Percentiles rank a stretch among this genome's conserved stretches.
These are phyloP conservation scores for Aquilaria malaccensis DNA, from an alignment of 345 rosid species.

Conservation along the genomic window DNA sequence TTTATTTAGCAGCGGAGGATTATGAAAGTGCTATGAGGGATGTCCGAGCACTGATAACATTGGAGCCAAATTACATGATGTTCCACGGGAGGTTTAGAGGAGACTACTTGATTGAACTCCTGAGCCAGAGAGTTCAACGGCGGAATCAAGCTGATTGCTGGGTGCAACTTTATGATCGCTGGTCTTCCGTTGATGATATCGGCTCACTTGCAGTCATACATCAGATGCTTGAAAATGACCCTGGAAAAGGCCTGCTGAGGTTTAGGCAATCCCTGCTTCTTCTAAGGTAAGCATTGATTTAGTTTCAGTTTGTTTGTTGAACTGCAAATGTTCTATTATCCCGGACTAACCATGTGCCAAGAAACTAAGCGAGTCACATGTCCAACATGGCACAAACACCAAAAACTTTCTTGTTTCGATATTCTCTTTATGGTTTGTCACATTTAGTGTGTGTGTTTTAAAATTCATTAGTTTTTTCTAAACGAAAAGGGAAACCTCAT, in stretches of 20 bases:
- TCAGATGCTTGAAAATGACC: constrained; percentile 80
- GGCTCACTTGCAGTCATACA: constrained; percentile 84
- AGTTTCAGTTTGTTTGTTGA: not conserved
- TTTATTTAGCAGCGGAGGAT: constrained; percentile 63
- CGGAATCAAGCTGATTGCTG: constrained; percentile 76
- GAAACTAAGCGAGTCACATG: too few relatives aligned
- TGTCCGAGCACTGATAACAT: constrained; percentile 52
- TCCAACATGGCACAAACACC: too few relatives aligned
- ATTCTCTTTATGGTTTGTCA: not conserved
- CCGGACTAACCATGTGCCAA: too few relatives aligned
- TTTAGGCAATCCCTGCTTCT: constrained; percentile 93
- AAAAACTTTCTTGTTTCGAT: too few relatives aligned
- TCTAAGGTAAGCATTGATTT: constrained; percentile 48
- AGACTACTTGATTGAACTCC: constrained; percentile 49
- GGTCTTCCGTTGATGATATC: constrained; percentile 94
- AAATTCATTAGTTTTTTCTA: too few relatives aligned
- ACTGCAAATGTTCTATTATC: constrained; percentile 1
- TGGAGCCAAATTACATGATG: constrained; percentile 65
- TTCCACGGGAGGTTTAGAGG: constrained; percentile 52
- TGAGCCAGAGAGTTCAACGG: constrained; percentile 32
- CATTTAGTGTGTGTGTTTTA: too few relatives aligned
- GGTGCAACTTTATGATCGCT: constrained; percentile 78
- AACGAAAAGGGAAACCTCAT: too few relatives aligned
- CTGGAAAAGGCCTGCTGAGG: constrained; percentile 59
- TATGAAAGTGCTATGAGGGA: constrained; percentile 68